phyloP scores from a whole-genome alignment of 2,329 filamentous ascomycete genomes.

The Pseudogymnoascus sp. region DNA sequence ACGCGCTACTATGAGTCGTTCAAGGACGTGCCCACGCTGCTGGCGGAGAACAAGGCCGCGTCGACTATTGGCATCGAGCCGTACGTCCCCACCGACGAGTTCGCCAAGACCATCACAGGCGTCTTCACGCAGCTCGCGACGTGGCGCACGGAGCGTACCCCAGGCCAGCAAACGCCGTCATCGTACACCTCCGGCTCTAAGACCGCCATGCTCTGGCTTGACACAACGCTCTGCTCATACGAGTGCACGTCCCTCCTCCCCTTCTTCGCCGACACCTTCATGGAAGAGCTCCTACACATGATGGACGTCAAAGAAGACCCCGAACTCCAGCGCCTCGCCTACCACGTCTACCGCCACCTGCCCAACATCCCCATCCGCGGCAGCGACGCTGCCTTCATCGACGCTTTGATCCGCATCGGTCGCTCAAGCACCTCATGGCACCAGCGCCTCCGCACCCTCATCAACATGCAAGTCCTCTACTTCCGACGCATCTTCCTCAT shows the following conservation, averaged over 20 bases:
- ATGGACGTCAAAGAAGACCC: slow-evolving; percentile 99
- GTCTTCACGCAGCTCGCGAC: slow-evolving; percentile 74
- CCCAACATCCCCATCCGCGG: slow-evolving; percentile 89
- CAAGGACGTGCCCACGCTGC: slow-evolving; percentile 65
- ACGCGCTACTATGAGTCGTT: slow-evolving; percentile 94
- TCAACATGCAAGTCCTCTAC: slow-evolving; percentile 98
- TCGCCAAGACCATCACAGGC: slow-evolving; percentile 61
- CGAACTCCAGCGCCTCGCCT: slow-evolving; percentile 87
- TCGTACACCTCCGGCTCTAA: slow-evolving; percentile 95
- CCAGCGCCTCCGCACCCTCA: slow-evolving; percentile 84
- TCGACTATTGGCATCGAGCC: slow-evolving; percentile 81
- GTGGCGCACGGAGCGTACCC: slow-evolving; percentile 77
- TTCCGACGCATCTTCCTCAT: slow-evolving; percentile 93
- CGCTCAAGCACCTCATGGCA: slow-evolving; percentile 84
- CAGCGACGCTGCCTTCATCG: slow-evolving; percentile 77
- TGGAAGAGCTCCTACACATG: slow-evolving; percentile 94
- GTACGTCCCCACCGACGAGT: slow-evolving; percentile 71
- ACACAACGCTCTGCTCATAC: slow-evolving; percentile 81
- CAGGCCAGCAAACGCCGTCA: slow-evolving; percentile 87
- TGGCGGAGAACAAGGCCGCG: slow-evolving; percentile 69
- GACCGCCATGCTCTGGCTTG: slow-evolving; percentile 91
- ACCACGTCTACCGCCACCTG: slow-evolving; percentile 92
- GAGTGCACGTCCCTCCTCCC: slow-evolving; percentile 86
- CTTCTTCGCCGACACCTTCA: slow-evolving; percentile 86
- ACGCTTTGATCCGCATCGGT: slow-evolving; percentile 80